Percentiles rank a stretch among this genome's conserved stretches.
These are phyloP conservation scores for Amaranthus cruentus DNA, from an alignment of 148 eudicot species.

Conservation along the genomic window DNA sequence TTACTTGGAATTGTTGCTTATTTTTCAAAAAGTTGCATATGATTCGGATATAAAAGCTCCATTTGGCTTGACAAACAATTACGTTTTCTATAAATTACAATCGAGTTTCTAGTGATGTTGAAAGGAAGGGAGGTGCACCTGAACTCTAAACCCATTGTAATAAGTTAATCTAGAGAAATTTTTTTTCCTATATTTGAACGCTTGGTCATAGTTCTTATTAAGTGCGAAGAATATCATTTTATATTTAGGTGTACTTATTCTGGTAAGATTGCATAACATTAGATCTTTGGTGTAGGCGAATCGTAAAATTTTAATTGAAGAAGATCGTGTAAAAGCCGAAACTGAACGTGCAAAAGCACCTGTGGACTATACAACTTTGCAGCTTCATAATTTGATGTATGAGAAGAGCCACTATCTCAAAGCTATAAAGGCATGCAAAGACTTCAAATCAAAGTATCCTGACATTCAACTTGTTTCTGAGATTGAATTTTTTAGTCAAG, in stretches of 20 bases:
- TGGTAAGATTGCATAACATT: constrained; percentile 14
- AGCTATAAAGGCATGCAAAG: constrained; percentile 96
- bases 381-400: constrained; percentile 93
- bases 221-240: background rate
- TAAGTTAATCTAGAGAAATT: background rate
- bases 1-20: no score
- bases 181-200: background rate
- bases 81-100: background rate
- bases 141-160: no score
- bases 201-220: background rate
- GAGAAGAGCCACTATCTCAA: constrained; percentile 93
- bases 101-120: background rate
- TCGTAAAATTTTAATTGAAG: constrained; percentile 81
- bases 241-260: background rate
- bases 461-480: constrained; percentile 89
- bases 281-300: constrained; percentile 57
- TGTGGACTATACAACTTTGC: constrained; percentile 87
- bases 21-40: no score
- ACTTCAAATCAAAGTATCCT: constrained; percentile 93
- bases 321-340: constrained; percentile 81
- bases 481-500: constrained; percentile 79
- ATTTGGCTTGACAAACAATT: no score
- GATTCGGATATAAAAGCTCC: no score
- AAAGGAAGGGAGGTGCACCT: no score
- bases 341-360: constrained; percentile 90